Evolutionary conservation across 2,329 filamentous ascomycete species (phyloP), one percentile per base, ranked within the genome.

Genomic region (Fusarium brevicatenulatum): DNA sequence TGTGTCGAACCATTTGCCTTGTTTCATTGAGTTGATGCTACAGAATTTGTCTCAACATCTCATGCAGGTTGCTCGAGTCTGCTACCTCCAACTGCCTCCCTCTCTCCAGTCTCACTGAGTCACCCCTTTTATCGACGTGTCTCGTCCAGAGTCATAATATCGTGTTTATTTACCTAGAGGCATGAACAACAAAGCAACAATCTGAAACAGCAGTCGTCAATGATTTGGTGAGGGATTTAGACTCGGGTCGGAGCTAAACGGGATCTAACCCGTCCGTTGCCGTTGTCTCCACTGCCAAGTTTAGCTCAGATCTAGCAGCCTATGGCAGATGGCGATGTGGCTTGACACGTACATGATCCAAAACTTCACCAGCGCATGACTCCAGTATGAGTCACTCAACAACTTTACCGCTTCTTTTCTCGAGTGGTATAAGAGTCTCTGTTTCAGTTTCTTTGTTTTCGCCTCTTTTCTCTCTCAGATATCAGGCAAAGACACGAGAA

Each of bases 341-440:
- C 46, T 66, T 66, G 64, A 67, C 64, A 67, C 64, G 54, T 66
- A 50, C 64, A 52, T 60, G 40, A 60, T 37, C 64, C 63, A 67
- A 67, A 61, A 60, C 63, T 60, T 46, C 46, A 60, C 15, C 50
- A 42, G 44, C 63, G 63, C 63, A 52, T 67, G 64, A 67, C 63
- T 34, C 53, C 36, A 67, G 28, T 67, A 36, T 67, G 64, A 67
- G 53, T 67, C 64, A 67, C 47, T 40, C 36, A 49, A 21, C 53
- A 67, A 36, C 11, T 67, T 53, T 43, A 18, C n/a, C 53, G 40
- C 15, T 40, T 67, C 44, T 42, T 53, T 37, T 36, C 12, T 34
- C 28, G 1, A 46, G 10, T 40, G 5, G 25, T 67, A 67, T 67
- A 67, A 67, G 65, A 67, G 39, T 5, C 2, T 19, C 9, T 43